Evolutionary conservation across 176 grass and related monocot species (phyloP).

Genomic region (Avena insularis): DNA sequence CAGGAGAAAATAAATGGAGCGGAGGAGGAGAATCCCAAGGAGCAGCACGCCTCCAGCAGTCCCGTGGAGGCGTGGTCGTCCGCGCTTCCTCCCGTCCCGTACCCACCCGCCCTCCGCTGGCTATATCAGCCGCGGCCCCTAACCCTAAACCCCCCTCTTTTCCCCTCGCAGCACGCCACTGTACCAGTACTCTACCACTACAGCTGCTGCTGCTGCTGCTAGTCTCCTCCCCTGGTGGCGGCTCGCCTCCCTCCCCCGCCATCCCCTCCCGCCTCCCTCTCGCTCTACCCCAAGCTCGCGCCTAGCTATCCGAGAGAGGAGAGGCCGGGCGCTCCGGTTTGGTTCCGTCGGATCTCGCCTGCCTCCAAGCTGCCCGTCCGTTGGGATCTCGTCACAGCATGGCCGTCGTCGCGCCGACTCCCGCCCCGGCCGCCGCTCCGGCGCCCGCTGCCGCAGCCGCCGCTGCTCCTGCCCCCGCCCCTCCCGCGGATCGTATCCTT

Average conservation of each 20-base stretch:
- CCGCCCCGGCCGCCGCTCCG: slow-evolving; percentile 10
- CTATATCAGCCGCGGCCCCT: slow-evolving; percentile 41
- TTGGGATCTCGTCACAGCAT: slow-evolving; percentile 54
- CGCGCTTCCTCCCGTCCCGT: slow-evolving; percentile 21
- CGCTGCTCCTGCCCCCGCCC: not conserved
- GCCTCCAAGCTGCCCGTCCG: not conserved
- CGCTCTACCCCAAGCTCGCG: slow-evolving; percentile 26
- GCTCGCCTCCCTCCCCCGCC: slow-evolving; percentile 51
- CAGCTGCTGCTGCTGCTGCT: slow-evolving; percentile 19
- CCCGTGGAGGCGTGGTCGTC: slow-evolving; percentile 42
- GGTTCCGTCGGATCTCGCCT: slow-evolving; percentile 47
- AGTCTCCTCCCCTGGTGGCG: slow-evolving; percentile 51
- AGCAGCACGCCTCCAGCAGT: not conserved
- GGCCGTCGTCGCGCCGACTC: slow-evolving; percentile 66
- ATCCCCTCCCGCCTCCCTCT: slow-evolving; percentile 1
- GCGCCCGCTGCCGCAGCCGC: slow-evolving; percentile 30
- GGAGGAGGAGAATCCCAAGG: slow-evolving; percentile 39
- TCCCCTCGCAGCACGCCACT: slow-evolving; percentile 14
- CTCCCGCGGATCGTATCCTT: slow-evolving; percentile 95
- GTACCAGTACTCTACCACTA: slow-evolving; percentile 15
- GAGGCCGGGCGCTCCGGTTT: slow-evolving; percentile 34
- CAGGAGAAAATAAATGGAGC: not conserved
- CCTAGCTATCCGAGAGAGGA: slow-evolving; percentile 35
- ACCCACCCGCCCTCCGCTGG: not conserved
- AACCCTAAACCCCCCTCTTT: slow-evolving; percentile 46